phyloP scores from a whole-genome alignment of 805 yeast species.

The Ogataea nakhonphanomensis region DNA sequence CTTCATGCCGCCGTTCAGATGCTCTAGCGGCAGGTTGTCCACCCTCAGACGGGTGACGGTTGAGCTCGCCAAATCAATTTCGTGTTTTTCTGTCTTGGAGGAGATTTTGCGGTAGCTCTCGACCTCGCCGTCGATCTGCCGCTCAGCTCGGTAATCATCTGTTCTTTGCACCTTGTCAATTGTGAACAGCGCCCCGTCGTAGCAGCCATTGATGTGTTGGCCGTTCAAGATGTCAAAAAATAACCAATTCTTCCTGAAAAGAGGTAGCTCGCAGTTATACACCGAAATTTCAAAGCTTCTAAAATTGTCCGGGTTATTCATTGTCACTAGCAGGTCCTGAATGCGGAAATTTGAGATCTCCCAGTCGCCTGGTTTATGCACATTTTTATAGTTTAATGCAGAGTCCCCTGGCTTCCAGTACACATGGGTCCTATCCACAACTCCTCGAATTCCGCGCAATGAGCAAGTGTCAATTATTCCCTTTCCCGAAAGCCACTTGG shows the following conservation, averaged over 20 bases:
- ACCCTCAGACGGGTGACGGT: slow-evolving; percentile 75
- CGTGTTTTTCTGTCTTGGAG: background rate
- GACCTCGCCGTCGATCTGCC: slow-evolving; percentile 25
- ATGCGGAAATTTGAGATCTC: slow-evolving; percentile 79
- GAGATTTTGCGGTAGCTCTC: slow-evolving; percentile 11
- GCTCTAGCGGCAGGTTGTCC: slow-evolving; percentile 83
- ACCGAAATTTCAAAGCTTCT: slow-evolving; percentile 84
- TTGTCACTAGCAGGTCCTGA: slow-evolving; percentile 80
- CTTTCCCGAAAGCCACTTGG: slow-evolving; percentile 84
- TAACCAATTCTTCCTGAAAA: slow-evolving; percentile 88
- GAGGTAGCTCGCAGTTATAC: slow-evolving; percentile 79
- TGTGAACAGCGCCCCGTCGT: slow-evolving; percentile 90
- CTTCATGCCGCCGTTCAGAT: slow-evolving; percentile 80
- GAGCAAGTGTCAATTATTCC: slow-evolving; percentile 83
- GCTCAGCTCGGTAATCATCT: slow-evolving; percentile 41
- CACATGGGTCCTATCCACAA: slow-evolving; percentile 87
- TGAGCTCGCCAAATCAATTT: slow-evolving; percentile 19
- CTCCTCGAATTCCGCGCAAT: slow-evolving; percentile 84
- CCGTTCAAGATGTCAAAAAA: slow-evolving; percentile 85
- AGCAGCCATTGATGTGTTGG: slow-evolving; percentile 80
- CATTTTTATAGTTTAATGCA: slow-evolving; percentile 74
- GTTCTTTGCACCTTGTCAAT: slow-evolving; percentile 73
- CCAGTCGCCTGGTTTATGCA: slow-evolving; percentile 83
- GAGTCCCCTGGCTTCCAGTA: slow-evolving; percentile 78
- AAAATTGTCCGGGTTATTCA: slow-evolving; percentile 77